Percentiles rank a stretch among this genome's conserved stretches.
phyloP scores from a whole-genome alignment of 495 filamentous ascomycete species.

The Thozetella sp. region DNA sequence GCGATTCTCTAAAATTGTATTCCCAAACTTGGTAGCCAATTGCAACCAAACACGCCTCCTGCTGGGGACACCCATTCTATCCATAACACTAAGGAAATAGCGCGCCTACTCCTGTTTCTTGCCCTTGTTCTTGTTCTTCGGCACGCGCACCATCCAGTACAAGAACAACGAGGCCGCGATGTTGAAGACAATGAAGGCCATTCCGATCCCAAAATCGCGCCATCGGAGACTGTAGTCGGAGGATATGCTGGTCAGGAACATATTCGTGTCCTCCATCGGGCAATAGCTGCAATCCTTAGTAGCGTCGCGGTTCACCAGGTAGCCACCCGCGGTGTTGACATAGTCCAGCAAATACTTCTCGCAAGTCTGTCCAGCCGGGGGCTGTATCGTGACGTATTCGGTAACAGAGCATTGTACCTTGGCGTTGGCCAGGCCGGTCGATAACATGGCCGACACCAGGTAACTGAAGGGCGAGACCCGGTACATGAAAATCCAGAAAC shows the following conservation, averaged over 20 bases:
- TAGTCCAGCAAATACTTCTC: constrained; percentile 15
- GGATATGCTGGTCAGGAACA: constrained; percentile 37
- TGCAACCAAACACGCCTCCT: too few relatives aligned
- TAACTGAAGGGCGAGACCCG: constrained; percentile 55
- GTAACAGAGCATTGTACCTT: not conserved
- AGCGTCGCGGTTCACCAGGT: constrained; percentile 28
- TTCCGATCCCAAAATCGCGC: constrained; percentile 51
- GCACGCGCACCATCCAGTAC: constrained; percentile 51
- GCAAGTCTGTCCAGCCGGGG: not conserved
- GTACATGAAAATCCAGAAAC: constrained; percentile 47
- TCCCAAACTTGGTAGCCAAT: too few relatives aligned
- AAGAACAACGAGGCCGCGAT: constrained; percentile 42
- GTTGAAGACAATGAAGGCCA: constrained; percentile 52
- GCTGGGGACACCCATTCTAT: too few relatives aligned
- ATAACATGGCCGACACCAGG: constrained; percentile 37
- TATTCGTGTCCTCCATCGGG: constrained; percentile 39
- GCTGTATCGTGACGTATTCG: constrained; percentile 1
- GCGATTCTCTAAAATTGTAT: too few relatives aligned
- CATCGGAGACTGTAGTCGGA: constrained; percentile 43
- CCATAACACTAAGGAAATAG: too few relatives aligned
- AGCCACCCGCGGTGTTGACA: constrained; percentile 18
- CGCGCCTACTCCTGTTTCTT: too few relatives aligned
- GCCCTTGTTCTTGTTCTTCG: not conserved
- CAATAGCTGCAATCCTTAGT: constrained; percentile 46
- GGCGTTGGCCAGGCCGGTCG: not conserved